Evolutionary conservation across 2,329 filamentous ascomycete species (phyloP), one percentile per base, ranked within the genome.

Genomic region (Exophiala calicioides): DNA sequence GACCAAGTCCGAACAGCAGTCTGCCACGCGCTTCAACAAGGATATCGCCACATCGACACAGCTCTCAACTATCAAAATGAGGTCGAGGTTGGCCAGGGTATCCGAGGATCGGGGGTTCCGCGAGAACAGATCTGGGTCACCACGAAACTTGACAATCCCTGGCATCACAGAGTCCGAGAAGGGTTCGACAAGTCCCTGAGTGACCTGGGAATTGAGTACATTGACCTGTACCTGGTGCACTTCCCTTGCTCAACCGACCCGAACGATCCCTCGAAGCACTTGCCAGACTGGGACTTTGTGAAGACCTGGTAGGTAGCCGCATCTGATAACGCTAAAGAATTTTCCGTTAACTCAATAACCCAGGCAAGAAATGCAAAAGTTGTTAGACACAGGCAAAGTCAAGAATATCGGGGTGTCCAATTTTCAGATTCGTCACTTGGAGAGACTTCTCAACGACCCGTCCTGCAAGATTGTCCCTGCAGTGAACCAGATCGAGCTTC

Each of bases 121-220:
- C 80, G 88, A 52, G 80, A 86, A 65, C 86, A 94, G 47, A 70
- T 94, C 52, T 94, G 93, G 70, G 80, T 94, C 49, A 86, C 88
- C 44, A 88, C 84, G 61, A 94, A 95, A 77, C 78, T 90, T 27
- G 94, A 88, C 86, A 85, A 82, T 62, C 48, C 48, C 10, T 52
- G 48, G 48, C 44, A 50, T 4, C 38, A 60, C 19, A 60, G 61
- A 7, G 65, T 69, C 3, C 60, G 66, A 48, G 67, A 72, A 24
- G 71, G 76, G 7, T 79, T 87, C 53, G 60, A 74, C 5, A 60
- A 69, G 35, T 80, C 81, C 0, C 75, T 87, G 13, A 63, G 72
- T 58, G 82, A 80, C 58, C 77, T 87, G 2, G 74, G 76, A 3
- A 68, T 84, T 10, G 78, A 82, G 46, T 84, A 86, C 57, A 77